Conservation (phyloP, 1,284 basidiomycete genomes). For the Fomitopsis schrenkii region DNA sequence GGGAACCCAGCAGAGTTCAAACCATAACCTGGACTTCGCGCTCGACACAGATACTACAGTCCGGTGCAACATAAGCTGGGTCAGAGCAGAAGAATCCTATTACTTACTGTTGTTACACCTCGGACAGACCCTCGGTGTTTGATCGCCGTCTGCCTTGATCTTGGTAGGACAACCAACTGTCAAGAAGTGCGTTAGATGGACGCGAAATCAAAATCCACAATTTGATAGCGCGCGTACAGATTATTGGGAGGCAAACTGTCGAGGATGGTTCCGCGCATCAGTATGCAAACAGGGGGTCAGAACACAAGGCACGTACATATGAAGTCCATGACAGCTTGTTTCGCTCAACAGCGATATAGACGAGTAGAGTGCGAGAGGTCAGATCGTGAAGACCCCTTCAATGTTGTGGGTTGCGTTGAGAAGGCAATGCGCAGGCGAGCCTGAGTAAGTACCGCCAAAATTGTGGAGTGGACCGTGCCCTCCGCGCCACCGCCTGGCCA, state of each 20-base stretch:
- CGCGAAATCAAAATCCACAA: neutral
- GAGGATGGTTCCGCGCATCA: slow-evolving; percentile 1
- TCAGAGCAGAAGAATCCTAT: slow-evolving; percentile 1
- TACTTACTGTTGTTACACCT: slow-evolving; percentile 43
- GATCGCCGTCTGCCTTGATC: slow-evolving; percentile 39
- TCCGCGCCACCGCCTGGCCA: neutral
- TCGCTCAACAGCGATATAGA: neutral
- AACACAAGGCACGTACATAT: slow-evolving; percentile 5
- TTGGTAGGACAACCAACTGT: slow-evolving; percentile 49
- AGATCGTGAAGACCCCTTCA: neutral
- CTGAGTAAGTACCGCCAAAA: neutral
- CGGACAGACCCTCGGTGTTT: slow-evolving; percentile 42
- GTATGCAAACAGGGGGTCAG: neutral
- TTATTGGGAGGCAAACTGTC: slow-evolving; percentile 45
- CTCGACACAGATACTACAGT: slow-evolving; percentile 38
- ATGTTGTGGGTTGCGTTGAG: neutral
- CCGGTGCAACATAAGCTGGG: neutral
- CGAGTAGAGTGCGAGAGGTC: neutral
- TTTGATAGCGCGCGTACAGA: slow-evolving; percentile 32
- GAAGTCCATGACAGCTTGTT: slow-evolving; percentile 6
- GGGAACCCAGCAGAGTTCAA: slow-evolving; percentile 49
- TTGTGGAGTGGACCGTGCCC: neutral
- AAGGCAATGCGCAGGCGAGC: neutral
- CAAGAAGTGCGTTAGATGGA: neutral
- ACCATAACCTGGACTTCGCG: slow-evolving; percentile 48